phyloP scores from a whole-genome alignment of 805 yeast genomes.

The Schwanniomyces polymorphus region DNA sequence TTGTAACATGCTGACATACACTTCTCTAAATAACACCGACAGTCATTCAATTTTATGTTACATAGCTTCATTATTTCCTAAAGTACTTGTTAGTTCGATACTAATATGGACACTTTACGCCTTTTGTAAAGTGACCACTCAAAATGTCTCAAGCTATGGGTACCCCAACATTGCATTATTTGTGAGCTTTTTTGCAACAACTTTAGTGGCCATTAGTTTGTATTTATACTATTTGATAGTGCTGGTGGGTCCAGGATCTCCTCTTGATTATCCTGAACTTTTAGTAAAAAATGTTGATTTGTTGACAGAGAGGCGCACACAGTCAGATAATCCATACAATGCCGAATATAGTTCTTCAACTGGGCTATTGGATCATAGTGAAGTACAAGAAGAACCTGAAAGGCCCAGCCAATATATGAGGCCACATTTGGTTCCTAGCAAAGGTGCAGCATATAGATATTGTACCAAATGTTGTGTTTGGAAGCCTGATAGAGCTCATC shows the following conservation, averaged over 20 bases:
- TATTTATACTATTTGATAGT: conserved; percentile 56
- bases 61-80: conserved; percentile 48
- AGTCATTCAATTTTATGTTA: conserved; percentile 29
- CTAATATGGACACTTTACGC: conserved; percentile 52
- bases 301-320: conserved; percentile 11
- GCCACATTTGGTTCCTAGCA: conserved; percentile 43
- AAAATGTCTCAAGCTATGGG: conserved; percentile 3
- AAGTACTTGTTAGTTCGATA: conserved; percentile 40
- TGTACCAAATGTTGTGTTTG: conserved; percentile 54
- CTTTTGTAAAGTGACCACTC: conserved; percentile 7
- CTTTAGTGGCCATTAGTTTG: conserved; percentile 37
- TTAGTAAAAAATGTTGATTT: conserved; percentile 17
- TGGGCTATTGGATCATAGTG: conserved; percentile 6
- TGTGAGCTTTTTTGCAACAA: conserved; percentile 20
- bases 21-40: conserved; percentile 4
- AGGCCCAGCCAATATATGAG: conserved; percentile 38
- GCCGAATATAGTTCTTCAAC: conserved; percentile 2
- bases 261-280: conserved; percentile 54
- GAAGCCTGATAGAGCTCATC: conserved; percentile 64
- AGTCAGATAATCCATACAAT: conserved; percentile 13
- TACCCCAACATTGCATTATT: conserved; percentile 12
- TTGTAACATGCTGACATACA: background rate
- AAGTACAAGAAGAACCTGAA: conserved; percentile 1
- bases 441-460: conserved; percentile 58
- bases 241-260: conserved; percentile 63